Evolutionary conservation across 2,329 filamentous ascomycete genomes (phyloP), one percentile per base, ranked within the genome.

Genomic region (Gnomoniopsis sp.): DNA sequence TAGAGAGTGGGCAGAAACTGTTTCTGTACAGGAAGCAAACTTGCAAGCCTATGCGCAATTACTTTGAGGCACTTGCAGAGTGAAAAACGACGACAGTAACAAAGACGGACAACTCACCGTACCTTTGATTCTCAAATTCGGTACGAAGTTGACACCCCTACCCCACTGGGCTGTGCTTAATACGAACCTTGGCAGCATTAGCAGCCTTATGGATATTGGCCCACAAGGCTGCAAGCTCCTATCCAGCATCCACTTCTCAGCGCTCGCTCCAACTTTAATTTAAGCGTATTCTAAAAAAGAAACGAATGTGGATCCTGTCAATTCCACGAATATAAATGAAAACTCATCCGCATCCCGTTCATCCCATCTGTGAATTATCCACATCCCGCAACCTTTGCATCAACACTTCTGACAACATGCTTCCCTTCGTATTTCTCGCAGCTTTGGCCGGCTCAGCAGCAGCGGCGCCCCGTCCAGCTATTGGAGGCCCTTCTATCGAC

Each of bases 401-500:
- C 46, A 26, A 7, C 19, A 26, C 46, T 7, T 3, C 17, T 26
- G 21, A 48, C 21, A 48, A 23, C 15, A 57, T 57, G 55, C 49
- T 46, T 53, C 21, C 43, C 43, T 50, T 44, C 14, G 36, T 57
- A 22, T 26, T 57, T 36, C 49, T 57, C 21, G 48, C 55, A 26
- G 49, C 55, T 41, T 46, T 57, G 49, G 49, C 43, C 55, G 48
- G 49, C 41, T 47, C 41, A 19, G 55, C 41, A 34, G 55, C 43
- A 26, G 55, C 55, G 14, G 10, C 51, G 17, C 49, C 55, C 19
- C 10, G 38, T 36, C 49, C 55, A 10, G 49, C 43, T 23, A 22
- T 21, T 22, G 11, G 46, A 38, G 55, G 55, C 19, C 41, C 50
- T 17, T 30, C 41, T 23, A 38, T 57, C 43, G 46, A 30, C n/a